phyloP scores from a whole-genome alignment of 371 early-diverging fungal genomes.

The Rhizopus arrhizus region DNA sequence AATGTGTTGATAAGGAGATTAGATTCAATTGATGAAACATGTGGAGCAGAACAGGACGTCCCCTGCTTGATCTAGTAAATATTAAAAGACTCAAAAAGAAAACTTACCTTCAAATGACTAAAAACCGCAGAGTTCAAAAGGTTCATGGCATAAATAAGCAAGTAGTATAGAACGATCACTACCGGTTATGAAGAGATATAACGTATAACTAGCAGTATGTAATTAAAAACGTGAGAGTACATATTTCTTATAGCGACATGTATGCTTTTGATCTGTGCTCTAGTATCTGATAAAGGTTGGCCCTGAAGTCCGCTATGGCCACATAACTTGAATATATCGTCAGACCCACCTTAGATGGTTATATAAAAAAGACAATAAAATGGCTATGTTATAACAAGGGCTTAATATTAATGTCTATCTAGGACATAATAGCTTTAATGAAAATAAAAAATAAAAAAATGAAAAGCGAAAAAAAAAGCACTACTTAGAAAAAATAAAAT shows the following conservation, averaged over 20 bases:
- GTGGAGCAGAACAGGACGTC: no score
- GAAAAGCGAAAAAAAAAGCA: constrained; percentile 1
- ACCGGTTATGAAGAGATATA: constrained; percentile 4
- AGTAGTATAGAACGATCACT: background rate
- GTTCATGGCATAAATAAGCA: no score
- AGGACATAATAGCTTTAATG: constrained; percentile 3
- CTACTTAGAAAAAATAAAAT: constrained; percentile 1
- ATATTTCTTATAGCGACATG: constrained; percentile 4
- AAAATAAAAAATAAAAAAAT: constrained; percentile 3
- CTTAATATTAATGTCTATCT: background rate
- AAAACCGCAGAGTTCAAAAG: no score
- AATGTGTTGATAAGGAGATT: no score
- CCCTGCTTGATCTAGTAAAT: no score
- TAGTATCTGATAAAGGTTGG: constrained; percentile 2
- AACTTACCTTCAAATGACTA: no score
- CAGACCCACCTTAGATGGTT: constrained; percentile 4
- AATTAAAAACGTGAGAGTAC: constrained; percentile 3
- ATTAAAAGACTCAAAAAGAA: no score
- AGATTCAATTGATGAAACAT: no score
- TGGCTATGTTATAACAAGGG: constrained; percentile 1
- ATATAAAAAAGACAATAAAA: constrained; percentile 57
- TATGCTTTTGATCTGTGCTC: background rate
- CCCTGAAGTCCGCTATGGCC: background rate
- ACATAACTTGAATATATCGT: constrained; percentile 3
- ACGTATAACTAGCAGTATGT: background rate